Evolutionary conservation across 805 yeast genomes (phyloP).

Genomic region (Candida takata): DNA sequence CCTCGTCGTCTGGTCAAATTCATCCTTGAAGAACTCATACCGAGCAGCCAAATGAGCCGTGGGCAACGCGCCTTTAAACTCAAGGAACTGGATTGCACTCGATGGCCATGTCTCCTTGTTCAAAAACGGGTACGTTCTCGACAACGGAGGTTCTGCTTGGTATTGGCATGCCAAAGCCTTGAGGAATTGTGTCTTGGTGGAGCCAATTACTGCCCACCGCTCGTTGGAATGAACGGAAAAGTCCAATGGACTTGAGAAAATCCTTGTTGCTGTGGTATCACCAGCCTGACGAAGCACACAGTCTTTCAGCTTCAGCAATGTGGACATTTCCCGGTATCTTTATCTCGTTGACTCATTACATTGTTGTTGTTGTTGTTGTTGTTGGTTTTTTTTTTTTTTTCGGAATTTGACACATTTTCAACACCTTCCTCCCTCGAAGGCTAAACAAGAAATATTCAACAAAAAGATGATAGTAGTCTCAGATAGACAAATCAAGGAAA

Average conservation of each 20-base stretch:
- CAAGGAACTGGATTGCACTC: slow-evolving; percentile 35
- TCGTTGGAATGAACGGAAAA: slow-evolving; percentile 33
- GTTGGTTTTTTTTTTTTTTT: too few relatives aligned
- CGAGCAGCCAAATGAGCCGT: slow-evolving; percentile 81
- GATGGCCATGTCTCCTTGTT: slow-evolving; percentile 37
- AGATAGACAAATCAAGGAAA: slow-evolving; percentile 24
- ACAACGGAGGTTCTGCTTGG: slow-evolving; percentile 42
- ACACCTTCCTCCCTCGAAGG: too few relatives aligned
- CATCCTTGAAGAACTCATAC: slow-evolving; percentile 82
- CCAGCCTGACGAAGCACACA: slow-evolving; percentile 14
- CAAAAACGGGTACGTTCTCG: slow-evolving; percentile 50
- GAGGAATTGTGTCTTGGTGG: slow-evolving; percentile 48
- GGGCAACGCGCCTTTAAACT: slow-evolving; percentile 40
- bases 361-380: too few relatives aligned
- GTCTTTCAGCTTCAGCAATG: slow-evolving; percentile 13
- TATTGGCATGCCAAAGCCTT: slow-evolving; percentile 50
- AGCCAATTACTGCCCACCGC: slow-evolving; percentile 51
- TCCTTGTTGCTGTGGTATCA: slow-evolving; percentile 1
- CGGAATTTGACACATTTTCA: too few relatives aligned
- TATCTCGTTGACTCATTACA: too few relatives aligned
- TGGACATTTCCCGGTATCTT: slow-evolving; percentile 6
- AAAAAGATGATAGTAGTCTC: slow-evolving; percentile 29
- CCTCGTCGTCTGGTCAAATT: slow-evolving; percentile 64
- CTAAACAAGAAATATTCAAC: too few relatives aligned
- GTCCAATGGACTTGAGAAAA: slow-evolving; percentile 36